These are phyloP conservation scores for Dryas drummondii DNA, from an alignment of 306 rosid genomes.

Conservation along the genomic window DNA sequence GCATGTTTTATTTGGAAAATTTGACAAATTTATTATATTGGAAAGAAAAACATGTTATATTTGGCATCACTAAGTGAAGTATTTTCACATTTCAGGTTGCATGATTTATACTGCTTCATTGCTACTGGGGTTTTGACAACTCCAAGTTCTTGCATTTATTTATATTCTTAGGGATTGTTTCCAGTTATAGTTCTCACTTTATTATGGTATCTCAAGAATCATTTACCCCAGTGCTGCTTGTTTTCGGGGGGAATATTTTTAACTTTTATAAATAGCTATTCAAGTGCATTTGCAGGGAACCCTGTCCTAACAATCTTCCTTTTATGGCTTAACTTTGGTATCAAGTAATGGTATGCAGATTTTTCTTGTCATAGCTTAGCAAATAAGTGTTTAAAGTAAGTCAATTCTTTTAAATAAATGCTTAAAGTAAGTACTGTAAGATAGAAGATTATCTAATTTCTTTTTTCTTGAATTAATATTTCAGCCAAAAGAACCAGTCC, in stretches of 20 bases:
- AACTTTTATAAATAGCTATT: neutral
- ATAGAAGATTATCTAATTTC: neutral
- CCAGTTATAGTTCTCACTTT: neutral
- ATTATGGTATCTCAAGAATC: neutral
- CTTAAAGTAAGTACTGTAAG: neutral
- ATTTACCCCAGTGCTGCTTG: neutral
- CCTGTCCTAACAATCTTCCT: neutral
- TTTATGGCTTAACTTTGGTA: neutral
- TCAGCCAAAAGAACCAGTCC: conserved; percentile 57
- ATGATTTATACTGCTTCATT: neutral
- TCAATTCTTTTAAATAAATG: neutral
- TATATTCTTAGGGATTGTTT: neutral
- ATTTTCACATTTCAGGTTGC: neutral
- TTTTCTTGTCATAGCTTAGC: neutral
- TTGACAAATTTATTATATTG: neutral
- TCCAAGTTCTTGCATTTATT: neutral
- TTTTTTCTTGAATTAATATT: conserved; percentile 27
- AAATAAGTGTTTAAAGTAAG: neutral
- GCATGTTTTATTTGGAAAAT: neutral
- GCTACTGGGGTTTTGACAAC: neutral
- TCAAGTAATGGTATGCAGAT: neutral
- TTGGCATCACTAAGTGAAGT: neutral
- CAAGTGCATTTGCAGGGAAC: neutral
- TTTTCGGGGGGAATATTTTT: neutral
- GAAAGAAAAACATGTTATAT: neutral